Evolutionary conservation across 805 yeast genomes (phyloP).

Genomic region (Ogataea naganishii): DNA sequence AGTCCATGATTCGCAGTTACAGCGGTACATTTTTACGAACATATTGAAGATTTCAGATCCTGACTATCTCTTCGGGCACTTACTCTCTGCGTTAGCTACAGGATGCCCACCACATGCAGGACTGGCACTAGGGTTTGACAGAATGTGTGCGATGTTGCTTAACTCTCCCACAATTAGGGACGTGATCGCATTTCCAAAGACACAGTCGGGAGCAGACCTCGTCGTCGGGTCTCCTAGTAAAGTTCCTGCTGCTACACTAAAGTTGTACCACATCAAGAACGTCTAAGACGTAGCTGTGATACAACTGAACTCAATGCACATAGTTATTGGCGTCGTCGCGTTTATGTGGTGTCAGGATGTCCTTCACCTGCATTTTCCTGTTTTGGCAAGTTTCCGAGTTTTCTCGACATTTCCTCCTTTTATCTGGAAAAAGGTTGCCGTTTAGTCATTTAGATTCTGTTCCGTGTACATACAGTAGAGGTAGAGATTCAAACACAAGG

Average conservation of each 20-base stretch:
- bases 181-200: conserved; percentile 94
- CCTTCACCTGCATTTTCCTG: no score
- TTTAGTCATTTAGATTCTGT: no score
- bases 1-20: conserved; percentile 79
- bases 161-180: conserved; percentile 76
- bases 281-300: conserved; percentile 1
- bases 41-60: conserved; percentile 55
- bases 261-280: conserved; percentile 40
- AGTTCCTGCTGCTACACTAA: conserved; percentile 42
- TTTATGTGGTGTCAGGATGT: no score
- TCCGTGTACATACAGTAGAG: no score
- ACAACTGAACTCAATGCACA: neutral
- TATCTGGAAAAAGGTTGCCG: no score
- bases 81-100: conserved; percentile 67
- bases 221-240: conserved; percentile 80
- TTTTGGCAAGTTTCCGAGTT: no score
- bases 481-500: no score
- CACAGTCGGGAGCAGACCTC: conserved; percentile 78
- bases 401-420: no score
- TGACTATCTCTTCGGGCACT: conserved; percentile 70
- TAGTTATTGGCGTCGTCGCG: neutral
- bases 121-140: conserved; percentile 87
- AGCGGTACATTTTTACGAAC: conserved; percentile 58
- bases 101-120: conserved; percentile 99
- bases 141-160: conserved; percentile 85